Base-by-base conservation (phyloP, 495 filamentous ascomycete genomes). In the Penicillium parvum region DNA sequence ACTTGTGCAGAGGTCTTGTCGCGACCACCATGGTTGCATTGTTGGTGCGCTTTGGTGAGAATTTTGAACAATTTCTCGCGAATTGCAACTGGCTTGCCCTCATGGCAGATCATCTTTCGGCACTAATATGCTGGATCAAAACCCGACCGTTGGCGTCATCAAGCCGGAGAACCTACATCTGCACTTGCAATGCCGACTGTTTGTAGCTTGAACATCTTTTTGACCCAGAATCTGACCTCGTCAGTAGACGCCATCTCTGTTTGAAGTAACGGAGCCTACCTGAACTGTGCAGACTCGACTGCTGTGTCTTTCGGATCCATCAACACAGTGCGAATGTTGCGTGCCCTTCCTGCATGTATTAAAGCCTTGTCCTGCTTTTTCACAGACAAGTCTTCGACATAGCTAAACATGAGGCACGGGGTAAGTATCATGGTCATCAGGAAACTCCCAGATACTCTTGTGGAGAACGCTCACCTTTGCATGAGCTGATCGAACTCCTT, bases 331-430 rank as follows among this genome's bases (percentile, higher is more conserved):
- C 55, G 60, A 26, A 80, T 79, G 44, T 79, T 76, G 20, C 74
- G 64, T 16, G 74, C 76, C 49, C 75, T 63, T 47, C 63, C 69
- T 12, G 75, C 66, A 46, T 75, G 72, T 16, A 80, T 80, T 42
- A 80, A 61, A 3, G 76, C 76, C 41, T 80, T 80, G 49, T 80
- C 76, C 50, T 75, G 74, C 42, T 80, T 80, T 49, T 79, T 79
- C 18, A 72, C 60, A 4, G 76, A 80, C 18, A 80, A 58, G 23
- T 69, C 69, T 28, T 71, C 58, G 29, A 76, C 68, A 32, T 76
- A 76, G 44, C 72, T 76, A 40, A 16, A 7, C 8, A 20, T n/a
- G 6, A 7, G 19, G 12, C 6, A 15, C 5, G 12, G 28, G 2
- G 3, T 8, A 28, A 10, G 9, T 44, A 20, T 25, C 25, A 9